A percentile compares a stretch with the other conserved stretches of the same genome.
phyloP scores from a whole-genome alignment of 169 alveolate species.

The Theileria parva region DNA sequence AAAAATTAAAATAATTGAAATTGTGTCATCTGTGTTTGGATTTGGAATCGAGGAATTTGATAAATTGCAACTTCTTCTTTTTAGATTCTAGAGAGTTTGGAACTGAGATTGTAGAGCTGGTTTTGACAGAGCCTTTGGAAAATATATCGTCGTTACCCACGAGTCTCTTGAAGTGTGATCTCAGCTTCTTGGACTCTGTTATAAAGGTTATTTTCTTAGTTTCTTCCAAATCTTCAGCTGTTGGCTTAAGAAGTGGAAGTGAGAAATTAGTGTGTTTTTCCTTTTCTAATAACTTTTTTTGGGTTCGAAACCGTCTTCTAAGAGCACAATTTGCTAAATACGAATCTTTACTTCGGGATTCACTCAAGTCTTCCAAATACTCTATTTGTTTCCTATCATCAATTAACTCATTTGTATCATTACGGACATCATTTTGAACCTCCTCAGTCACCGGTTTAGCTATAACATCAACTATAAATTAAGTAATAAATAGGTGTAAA shows the following conservation, averaged over 20 bases:
- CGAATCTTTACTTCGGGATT: constrained; percentile 39
- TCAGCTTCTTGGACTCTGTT: constrained; percentile 33
- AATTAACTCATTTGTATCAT: constrained; percentile 8
- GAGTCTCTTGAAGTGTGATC: constrained; percentile 50
- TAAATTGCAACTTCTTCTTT: constrained; percentile 40
- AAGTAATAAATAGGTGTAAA: no score
- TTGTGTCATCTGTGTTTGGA: constrained; percentile 15
- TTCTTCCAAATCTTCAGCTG: constrained; percentile 33
- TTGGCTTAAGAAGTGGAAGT: constrained; percentile 21
- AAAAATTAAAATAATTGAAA: background rate
- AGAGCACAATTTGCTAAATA: constrained; percentile 61
- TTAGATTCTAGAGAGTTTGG: constrained; percentile 41
- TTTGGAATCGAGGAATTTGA: constrained; percentile 50
- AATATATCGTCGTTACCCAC: constrained; percentile 40
- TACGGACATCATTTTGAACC: background rate
- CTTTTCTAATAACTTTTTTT: constrained; percentile 35
- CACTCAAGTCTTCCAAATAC: constrained; percentile 40
- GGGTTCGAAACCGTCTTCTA: constrained; percentile 33
- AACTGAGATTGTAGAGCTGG: constrained; percentile 23
- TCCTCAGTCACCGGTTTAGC: background rate
- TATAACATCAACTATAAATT: background rate
- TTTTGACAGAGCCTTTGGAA: constrained; percentile 35
- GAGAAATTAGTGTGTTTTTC: constrained; percentile 18
- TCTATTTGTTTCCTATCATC: constrained; percentile 6
- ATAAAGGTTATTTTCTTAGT: constrained; percentile 43